These are phyloP conservation scores for Batrachochytrium dendrobatidis DNA, from an alignment of 371 early-diverging fungal genomes.

Conservation along the genomic window DNA sequence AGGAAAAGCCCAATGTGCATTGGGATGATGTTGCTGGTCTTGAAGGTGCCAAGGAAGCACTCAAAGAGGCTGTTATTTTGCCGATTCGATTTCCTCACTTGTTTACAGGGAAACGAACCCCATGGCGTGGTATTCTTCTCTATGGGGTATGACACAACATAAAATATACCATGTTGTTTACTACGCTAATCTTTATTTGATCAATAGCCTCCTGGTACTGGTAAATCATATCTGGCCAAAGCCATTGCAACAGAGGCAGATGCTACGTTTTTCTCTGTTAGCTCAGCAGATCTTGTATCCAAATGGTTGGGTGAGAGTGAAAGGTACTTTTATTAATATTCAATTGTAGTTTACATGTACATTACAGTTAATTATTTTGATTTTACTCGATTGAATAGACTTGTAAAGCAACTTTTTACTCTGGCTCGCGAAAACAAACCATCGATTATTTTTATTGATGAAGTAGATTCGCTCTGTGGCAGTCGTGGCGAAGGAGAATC, in stretches of 20 bases:
- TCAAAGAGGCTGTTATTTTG: slow-evolving; percentile 97
- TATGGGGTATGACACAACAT: slow-evolving; percentile 72
- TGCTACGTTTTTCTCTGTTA: slow-evolving; percentile 91
- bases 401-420: slow-evolving; percentile 88
- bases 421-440: slow-evolving; percentile 92
- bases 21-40: slow-evolving; percentile 98
- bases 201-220: slow-evolving; percentile 89
- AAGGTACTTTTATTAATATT: slow-evolving; percentile 40
- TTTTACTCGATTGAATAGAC: slow-evolving; percentile 32
- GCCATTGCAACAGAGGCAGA: slow-evolving; percentile 95
- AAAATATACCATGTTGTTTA: slow-evolving; percentile 14
- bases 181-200: background rate
- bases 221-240: slow-evolving; percentile 96
- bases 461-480: slow-evolving; percentile 95
- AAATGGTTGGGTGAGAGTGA: slow-evolving; percentile 99
- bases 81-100: slow-evolving; percentile 96
- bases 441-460: slow-evolving; percentile 96
- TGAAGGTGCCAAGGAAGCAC: slow-evolving; percentile 95
- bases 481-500: slow-evolving; percentile 91
- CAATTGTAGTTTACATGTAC: background rate
- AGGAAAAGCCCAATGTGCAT: slow-evolving; percentile 89
- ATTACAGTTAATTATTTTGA: background rate
- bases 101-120: slow-evolving; percentile 87
- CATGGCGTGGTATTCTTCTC: slow-evolving; percentile 95
- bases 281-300: slow-evolving; percentile 89